These are phyloP conservation scores for Penicillium waksmanii DNA, from an alignment of 495 filamentous ascomycete genomes.

Conservation along the genomic window DNA sequence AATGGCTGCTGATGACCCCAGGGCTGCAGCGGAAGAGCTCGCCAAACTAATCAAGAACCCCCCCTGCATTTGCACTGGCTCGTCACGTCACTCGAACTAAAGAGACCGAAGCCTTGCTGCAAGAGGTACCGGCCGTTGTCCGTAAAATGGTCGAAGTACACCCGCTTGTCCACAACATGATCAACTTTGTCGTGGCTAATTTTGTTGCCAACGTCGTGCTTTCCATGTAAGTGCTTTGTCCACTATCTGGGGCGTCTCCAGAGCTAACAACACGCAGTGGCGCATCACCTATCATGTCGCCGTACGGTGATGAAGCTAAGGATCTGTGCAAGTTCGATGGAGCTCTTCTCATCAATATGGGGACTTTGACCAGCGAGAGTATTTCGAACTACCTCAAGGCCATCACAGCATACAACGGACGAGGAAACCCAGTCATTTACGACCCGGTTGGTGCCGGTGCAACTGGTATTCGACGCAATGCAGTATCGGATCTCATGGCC, in stretches of 20 bases:
- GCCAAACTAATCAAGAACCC: constrained; percentile 48
- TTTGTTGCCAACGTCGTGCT: constrained; percentile 90
- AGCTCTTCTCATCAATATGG: constrained; percentile 92
- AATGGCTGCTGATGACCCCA: constrained; percentile 69
- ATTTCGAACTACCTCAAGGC: constrained; percentile 68
- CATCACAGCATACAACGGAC: constrained; percentile 76
- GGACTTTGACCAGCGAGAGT: constrained; percentile 76
- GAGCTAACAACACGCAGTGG: constrained; percentile 49
- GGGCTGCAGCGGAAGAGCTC: constrained; percentile 61
- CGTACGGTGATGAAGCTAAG: constrained; percentile 77
- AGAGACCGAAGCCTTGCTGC: constrained; percentile 44
- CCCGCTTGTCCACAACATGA: constrained; percentile 95
- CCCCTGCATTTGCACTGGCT: constrained; percentile 51
- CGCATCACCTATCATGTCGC: constrained; percentile 92
- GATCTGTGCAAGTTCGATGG: constrained; percentile 71
- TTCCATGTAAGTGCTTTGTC: constrained; percentile 54
- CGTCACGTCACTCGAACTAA: constrained; percentile 26
- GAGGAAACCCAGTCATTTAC: constrained; percentile 74
- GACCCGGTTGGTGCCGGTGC: constrained; percentile 94
- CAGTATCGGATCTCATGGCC: constrained; percentile 72
- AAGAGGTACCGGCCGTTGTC: constrained; percentile 58
- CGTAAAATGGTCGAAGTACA: constrained; percentile 59
- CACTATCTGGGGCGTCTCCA: background rate
- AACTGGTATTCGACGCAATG: constrained; percentile 69
- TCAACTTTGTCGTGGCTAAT: constrained; percentile 90